Conservation (phyloP, 2,329 filamentous ascomycete genomes). For the Colletotrichum viniferum region DNA sequence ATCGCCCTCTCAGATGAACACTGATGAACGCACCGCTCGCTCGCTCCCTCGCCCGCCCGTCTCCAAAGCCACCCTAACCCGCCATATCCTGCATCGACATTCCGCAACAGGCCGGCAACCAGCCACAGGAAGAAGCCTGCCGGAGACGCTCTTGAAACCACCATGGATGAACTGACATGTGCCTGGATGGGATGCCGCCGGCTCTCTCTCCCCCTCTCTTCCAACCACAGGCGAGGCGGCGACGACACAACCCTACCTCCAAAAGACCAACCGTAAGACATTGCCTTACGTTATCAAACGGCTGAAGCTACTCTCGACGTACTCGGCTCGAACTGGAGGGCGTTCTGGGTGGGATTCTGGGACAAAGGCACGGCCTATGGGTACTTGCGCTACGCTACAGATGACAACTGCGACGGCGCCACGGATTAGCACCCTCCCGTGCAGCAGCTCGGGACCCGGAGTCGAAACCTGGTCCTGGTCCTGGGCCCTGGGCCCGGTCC, state of each 20-base stretch:
- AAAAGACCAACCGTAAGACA: background rate
- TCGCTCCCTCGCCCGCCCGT: background rate
- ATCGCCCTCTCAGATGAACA: constrained; percentile 13
- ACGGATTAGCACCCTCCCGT: constrained; percentile 14
- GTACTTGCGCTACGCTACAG: background rate
- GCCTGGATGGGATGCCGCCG: background rate
- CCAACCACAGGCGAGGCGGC: background rate
- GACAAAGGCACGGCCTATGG: background rate
- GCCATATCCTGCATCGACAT: background rate
- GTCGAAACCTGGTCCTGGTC: constrained; percentile 6
- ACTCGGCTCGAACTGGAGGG: background rate
- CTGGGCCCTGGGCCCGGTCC: background rate
- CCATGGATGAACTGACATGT: background rate
- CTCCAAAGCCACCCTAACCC: background rate
- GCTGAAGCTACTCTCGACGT: background rate
- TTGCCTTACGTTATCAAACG: background rate
- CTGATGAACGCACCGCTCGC: background rate
- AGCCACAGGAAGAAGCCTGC: constrained; percentile 1
- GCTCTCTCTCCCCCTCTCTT: background rate
- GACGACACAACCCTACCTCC: background rate
- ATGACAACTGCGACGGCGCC: background rate
- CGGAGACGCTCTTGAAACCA: constrained; percentile 17
- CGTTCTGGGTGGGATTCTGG: background rate
- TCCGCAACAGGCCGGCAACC: background rate
- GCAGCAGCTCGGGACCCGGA: constrained; percentile 7